A percentile compares a stretch with the other conserved stretches of the same genome.
phyloP scores from a whole-genome alignment of 164 flowering plant genomes.

The Berberis vulgaris region DNA sequence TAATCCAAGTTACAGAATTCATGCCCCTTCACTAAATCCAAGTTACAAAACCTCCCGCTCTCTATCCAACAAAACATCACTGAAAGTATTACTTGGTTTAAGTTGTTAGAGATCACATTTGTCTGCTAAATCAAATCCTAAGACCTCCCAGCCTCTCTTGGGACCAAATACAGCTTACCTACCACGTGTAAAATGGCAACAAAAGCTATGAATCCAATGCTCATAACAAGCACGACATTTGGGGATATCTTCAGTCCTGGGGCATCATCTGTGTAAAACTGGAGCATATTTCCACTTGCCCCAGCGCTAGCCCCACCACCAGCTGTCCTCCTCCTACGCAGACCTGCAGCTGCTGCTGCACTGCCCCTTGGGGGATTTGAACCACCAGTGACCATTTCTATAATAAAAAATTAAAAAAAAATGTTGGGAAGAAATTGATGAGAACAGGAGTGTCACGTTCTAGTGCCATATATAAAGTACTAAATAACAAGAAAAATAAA shows the following conservation, averaged over 20 bases:
- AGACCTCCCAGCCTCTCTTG: constrained; percentile 24
- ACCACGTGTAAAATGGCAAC: constrained; percentile 70
- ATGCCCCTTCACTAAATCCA: no score
- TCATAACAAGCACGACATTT: constrained; percentile 68
- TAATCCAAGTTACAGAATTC: no score
- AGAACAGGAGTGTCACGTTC: no score
- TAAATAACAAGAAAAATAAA: no score
- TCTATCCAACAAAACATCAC: no score
- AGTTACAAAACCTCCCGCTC: no score
- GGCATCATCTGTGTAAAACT: constrained; percentile 78
- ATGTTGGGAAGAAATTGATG: no score
- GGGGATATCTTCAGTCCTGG: constrained; percentile 76
- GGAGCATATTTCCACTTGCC: constrained; percentile 63
- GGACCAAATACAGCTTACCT: constrained; percentile 64
- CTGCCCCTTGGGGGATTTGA: constrained; percentile 54
- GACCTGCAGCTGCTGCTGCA: constrained; percentile 65
- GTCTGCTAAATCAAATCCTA: no score
- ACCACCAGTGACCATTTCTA: constrained; percentile 35
- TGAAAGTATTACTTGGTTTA: no score
- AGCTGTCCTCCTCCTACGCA: constrained; percentile 51
- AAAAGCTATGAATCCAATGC: constrained; percentile 79
- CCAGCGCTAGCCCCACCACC: constrained; percentile 42
- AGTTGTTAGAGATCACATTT: neutral
- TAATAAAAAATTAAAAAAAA: no score
- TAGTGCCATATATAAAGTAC: no score